These are phyloP conservation scores for Cryptomeria japonica DNA, from an alignment of 75 land plant species.

Conservation along the genomic window DNA sequence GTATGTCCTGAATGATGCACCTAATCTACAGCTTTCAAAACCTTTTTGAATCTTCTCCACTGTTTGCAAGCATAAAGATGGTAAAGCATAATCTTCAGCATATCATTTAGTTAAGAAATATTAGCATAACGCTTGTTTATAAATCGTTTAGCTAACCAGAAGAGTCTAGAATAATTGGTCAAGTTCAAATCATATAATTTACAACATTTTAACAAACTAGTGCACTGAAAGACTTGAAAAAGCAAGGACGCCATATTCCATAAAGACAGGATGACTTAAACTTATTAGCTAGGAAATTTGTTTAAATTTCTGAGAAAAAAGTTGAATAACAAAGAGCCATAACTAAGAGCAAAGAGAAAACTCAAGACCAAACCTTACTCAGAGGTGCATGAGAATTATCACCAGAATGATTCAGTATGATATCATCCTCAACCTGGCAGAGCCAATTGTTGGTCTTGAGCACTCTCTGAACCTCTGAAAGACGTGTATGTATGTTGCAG, in stretches of 20 bases:
- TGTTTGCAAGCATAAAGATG: background rate
- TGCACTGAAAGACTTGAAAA: background rate
- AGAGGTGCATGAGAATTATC: slow-evolving; percentile 28
- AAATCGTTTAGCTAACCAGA: background rate
- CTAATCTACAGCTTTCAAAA: background rate
- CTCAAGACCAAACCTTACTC: slow-evolving; percentile 38
- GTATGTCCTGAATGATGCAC: background rate
- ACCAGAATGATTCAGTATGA: slow-evolving; percentile 44
- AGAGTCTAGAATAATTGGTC: background rate
- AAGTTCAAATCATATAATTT: background rate
- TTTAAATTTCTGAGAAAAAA: background rate
- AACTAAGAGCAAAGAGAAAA: background rate
- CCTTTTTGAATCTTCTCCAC: background rate
- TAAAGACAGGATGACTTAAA: background rate
- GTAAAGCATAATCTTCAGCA: background rate
- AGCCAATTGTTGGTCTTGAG: slow-evolving; percentile 60
- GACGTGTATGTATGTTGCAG: slow-evolving; percentile 86
- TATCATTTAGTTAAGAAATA: background rate
- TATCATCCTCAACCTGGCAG: slow-evolving; percentile 53
- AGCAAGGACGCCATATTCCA: background rate
- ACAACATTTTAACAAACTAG: background rate
- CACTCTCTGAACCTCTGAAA: slow-evolving; percentile 80
- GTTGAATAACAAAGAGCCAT: background rate
- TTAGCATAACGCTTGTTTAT: background rate
- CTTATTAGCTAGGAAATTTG: background rate